phyloP scores from a whole-genome alignment of 495 filamentous ascomycete genomes.

The Talaromyces ruber region DNA sequence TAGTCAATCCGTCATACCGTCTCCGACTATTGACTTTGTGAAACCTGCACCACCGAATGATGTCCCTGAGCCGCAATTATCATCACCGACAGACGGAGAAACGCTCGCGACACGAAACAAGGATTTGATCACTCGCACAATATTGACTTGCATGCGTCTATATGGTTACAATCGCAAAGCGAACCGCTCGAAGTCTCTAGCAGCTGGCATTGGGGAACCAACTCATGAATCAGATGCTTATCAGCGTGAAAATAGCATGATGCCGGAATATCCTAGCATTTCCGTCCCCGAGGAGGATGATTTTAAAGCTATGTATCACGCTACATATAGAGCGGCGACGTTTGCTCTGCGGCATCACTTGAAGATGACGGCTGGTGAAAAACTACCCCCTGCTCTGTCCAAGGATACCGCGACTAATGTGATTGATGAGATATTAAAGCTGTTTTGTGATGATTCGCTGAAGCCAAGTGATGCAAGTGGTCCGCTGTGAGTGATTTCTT shows the following conservation, averaged over 20 bases:
- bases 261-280: slow-evolving; percentile 4
- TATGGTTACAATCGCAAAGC: slow-evolving; percentile 48
- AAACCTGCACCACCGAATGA: neutral
- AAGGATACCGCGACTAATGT: slow-evolving; percentile 37
- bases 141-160: slow-evolving; percentile 56
- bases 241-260: neutral
- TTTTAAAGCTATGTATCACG: slow-evolving; percentile 59
- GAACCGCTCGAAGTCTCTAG: slow-evolving; percentile 13
- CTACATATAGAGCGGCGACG: slow-evolving; percentile 51
- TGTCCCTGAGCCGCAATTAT: neutral
- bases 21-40: neutral
- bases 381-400: slow-evolving; percentile 20
- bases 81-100: slow-evolving; percentile 21
- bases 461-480: neutral
- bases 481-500: neutral
- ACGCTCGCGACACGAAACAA: slow-evolving; percentile 32
- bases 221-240: slow-evolving; percentile 4
- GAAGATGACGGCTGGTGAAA: slow-evolving; percentile 13
- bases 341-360: slow-evolving; percentile 49
- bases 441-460: slow-evolving; percentile 33
- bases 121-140: slow-evolving; percentile 36
- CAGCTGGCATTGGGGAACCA: neutral
- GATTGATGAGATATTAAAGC: slow-evolving; percentile 34
- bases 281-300: slow-evolving; percentile 42
- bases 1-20: slow-evolving; percentile 2